phyloP scores from a whole-genome alignment of 2,329 filamentous ascomycete genomes.

The Penicillium polonicum region DNA sequence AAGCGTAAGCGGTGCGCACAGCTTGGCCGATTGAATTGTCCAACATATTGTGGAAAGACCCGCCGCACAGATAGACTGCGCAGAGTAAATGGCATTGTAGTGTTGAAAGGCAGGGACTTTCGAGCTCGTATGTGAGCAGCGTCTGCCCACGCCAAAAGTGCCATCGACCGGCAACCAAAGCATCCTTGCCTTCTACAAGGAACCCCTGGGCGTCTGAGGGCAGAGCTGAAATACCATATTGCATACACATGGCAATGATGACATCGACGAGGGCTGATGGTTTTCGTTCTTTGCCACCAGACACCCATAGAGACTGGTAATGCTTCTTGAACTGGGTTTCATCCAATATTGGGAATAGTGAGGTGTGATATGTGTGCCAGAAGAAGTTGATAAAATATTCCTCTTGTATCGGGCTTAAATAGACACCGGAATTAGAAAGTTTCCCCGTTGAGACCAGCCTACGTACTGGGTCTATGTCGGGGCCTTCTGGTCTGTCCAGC shows the following conservation, averaged over 20 bases:
- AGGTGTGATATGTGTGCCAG: slow-evolving; percentile 24
- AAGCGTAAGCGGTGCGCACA: slow-evolving; percentile 47
- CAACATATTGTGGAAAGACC: slow-evolving; percentile 51
- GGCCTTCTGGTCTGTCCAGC: slow-evolving; percentile 3
- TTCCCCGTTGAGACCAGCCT: not conserved
- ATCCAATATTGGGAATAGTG: slow-evolving; percentile 23
- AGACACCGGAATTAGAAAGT: slow-evolving; percentile 7
- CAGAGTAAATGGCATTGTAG: slow-evolving; percentile 51
- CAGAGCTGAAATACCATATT: slow-evolving; percentile 15
- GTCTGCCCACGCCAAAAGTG: slow-evolving; percentile 51
- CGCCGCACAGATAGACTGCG: slow-evolving; percentile 49
- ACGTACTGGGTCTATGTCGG: not conserved
- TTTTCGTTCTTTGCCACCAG: slow-evolving; percentile 10
- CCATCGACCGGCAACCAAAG: slow-evolving; percentile 47
- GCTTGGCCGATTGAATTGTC: slow-evolving; percentile 44
- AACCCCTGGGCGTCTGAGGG: slow-evolving; percentile 12
- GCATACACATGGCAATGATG: slow-evolving; percentile 25
- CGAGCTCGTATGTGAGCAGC: slow-evolving; percentile 47
- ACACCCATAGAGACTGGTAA: slow-evolving; percentile 19
- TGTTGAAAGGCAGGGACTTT: slow-evolving; percentile 50
- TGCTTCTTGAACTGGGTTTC: slow-evolving; percentile 22
- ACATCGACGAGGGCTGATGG: slow-evolving; percentile 23
- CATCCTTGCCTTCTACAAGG: slow-evolving; percentile 31
- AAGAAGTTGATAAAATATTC: slow-evolving; percentile 22
- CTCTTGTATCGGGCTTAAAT: slow-evolving; percentile 23